phyloP scores from a whole-genome alignment of 495 filamentous ascomycete genomes.

The Daldinia concentrica region DNA sequence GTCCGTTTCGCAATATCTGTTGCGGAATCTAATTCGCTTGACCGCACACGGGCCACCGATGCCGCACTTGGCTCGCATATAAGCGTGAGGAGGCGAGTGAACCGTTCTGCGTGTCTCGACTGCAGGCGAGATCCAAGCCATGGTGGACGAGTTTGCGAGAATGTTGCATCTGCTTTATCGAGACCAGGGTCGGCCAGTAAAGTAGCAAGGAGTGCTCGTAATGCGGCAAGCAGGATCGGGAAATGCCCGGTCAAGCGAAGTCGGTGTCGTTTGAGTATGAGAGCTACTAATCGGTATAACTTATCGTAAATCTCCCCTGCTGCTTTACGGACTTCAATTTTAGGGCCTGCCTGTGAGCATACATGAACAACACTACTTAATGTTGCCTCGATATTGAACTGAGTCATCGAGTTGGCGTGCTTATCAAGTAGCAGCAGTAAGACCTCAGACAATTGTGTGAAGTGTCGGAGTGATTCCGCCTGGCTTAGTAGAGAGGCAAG shows the following conservation, averaged over 20 bases:
- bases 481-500: conserved; percentile 49
- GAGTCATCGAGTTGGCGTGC: conserved; percentile 63
- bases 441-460: conserved; percentile 65
- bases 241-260: conserved; percentile 56
- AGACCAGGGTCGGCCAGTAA: conserved; percentile 35
- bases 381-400: conserved; percentile 75
- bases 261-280: conserved; percentile 65
- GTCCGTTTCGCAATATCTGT: conserved; percentile 78
- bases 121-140: conserved; percentile 46
- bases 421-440: conserved; percentile 67
- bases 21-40: conserved; percentile 70
- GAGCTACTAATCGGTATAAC: conserved; percentile 67
- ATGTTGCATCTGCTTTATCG: conserved; percentile 11
- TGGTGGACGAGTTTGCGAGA: conserved; percentile 43
- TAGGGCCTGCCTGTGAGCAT: conserved; percentile 55
- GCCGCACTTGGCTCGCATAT: conserved; percentile 83
- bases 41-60: conserved; percentile 66
- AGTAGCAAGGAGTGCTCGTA: conserved; percentile 41
- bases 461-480: conserved; percentile 56
- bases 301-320: conserved; percentile 66
- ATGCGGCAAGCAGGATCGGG: conserved; percentile 40
- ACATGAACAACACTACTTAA: conserved; percentile 65
- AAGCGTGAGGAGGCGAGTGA: conserved; percentile 75
- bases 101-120: conserved; percentile 66
- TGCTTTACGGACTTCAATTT: conserved; percentile 40